A percentile compares a stretch with the other conserved stretches of the same genome.
phyloP scores from a whole-genome alignment of 2,329 filamentous ascomycete genomes.

The Colletotrichum sp. region DNA sequence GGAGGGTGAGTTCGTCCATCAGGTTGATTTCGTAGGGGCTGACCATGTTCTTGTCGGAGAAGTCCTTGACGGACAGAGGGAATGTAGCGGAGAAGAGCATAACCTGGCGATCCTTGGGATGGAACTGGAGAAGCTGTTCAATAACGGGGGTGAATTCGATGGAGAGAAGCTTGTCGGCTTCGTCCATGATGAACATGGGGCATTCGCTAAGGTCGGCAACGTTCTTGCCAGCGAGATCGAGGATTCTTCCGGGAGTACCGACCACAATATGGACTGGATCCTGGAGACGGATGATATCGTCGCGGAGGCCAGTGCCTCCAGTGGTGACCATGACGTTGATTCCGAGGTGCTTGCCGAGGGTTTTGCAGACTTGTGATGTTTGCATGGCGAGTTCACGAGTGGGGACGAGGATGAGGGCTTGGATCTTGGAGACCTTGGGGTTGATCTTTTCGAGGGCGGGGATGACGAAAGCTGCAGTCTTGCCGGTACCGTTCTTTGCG shows the following conservation, averaged over 20 bases:
- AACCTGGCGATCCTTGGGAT: slow-evolving; percentile 96
- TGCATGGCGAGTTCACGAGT: slow-evolving; percentile 97
- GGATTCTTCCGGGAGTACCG: slow-evolving; percentile 93
- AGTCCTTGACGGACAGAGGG: slow-evolving; percentile 94
- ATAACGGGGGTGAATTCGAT: slow-evolving; percentile 97
- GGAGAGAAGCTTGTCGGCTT: slow-evolving; percentile 96
- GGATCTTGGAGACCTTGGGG: slow-evolving; percentile 94
- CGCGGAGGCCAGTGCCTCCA: slow-evolving; percentile 90
- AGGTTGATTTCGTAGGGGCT: slow-evolving; percentile 98
- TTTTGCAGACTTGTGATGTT: slow-evolving; percentile 99
- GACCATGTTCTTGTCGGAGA: slow-evolving; percentile 98
- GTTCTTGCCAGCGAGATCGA: slow-evolving; percentile 94
- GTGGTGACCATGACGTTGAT: slow-evolving; percentile 99
- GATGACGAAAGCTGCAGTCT: slow-evolving; percentile 97
- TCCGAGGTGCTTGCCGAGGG: slow-evolving; percentile 92
- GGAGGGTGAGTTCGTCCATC: slow-evolving; percentile 98
- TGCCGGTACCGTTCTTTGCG: slow-evolving; percentile 98
- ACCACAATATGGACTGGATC: slow-evolving; percentile 98
- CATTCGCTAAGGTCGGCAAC: slow-evolving; percentile 96
- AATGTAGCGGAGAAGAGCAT: slow-evolving; percentile 99
- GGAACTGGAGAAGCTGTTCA: slow-evolving; percentile 92
- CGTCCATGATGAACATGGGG: slow-evolving; percentile 99
- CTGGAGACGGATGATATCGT: slow-evolving; percentile 94
- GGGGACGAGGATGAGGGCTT: slow-evolving; percentile 94
- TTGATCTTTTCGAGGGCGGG: slow-evolving; percentile 95